phyloP scores from a whole-genome alignment of 2,329 filamentous ascomycete genomes.

The Penicillium polonicum region DNA sequence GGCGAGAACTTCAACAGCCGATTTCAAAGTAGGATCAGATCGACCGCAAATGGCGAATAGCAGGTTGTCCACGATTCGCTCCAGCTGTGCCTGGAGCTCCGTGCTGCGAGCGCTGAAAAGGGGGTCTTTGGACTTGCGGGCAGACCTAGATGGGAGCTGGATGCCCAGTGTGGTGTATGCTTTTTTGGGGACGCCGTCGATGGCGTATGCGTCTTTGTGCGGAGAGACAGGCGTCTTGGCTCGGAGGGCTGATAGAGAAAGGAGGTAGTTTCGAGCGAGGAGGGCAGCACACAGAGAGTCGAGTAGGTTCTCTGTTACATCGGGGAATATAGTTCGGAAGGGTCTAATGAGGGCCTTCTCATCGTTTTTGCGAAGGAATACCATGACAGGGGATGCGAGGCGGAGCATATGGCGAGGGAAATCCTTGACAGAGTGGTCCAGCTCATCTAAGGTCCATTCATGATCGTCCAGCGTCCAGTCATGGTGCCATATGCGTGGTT shows the following conservation, averaged over 20 bases:
- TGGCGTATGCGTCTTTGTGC: constrained; percentile 22
- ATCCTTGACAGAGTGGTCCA: constrained; percentile 39
- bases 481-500: constrained; percentile 34
- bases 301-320: constrained; percentile 34
- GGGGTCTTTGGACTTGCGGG: constrained; percentile 30
- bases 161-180: constrained; percentile 35
- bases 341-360: constrained; percentile 36
- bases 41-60: constrained; percentile 38
- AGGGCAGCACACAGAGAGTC: constrained; percentile 40
- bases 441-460: constrained; percentile 42
- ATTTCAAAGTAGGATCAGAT: constrained; percentile 37
- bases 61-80: constrained; percentile 38
- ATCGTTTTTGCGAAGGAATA: constrained; percentile 39
- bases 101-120: constrained; percentile 31
- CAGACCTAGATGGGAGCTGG: constrained; percentile 28
- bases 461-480: constrained; percentile 43
- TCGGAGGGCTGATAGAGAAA: constrained; percentile 31
- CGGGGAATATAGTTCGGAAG: constrained; percentile 39
- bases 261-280: constrained; percentile 40
- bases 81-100: constrained; percentile 34
- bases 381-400: constrained; percentile 41
- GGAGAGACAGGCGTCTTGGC: constrained; percentile 20
- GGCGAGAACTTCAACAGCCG: constrained; percentile 38
- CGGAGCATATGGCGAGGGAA: constrained; percentile 37
- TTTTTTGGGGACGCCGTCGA: constrained; percentile 35